Percentiles rank a stretch among this genome's conserved stretches.
phyloP scores from a whole-genome alignment of 2,329 filamentous ascomycete species.

The Scortechinia acanthostroma region DNA sequence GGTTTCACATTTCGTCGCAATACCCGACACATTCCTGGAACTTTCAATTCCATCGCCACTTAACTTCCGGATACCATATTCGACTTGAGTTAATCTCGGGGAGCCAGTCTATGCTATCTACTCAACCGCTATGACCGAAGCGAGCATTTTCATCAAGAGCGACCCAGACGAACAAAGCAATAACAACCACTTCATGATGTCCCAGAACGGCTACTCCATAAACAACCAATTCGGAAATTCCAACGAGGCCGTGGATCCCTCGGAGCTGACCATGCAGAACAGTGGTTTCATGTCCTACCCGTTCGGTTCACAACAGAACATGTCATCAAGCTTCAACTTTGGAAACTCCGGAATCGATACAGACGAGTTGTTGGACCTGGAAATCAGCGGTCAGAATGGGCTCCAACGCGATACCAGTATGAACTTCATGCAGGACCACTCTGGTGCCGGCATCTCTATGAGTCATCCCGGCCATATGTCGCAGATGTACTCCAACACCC shows the following conservation, averaged over 20 bases:
- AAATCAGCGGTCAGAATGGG: constrained; percentile 17
- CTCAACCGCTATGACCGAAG: constrained; percentile 2
- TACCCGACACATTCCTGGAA: too few species aligned
- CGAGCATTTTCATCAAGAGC: background rate
- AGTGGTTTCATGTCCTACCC: constrained; percentile 28
- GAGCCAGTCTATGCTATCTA: too few species aligned
- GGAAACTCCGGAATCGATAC: constrained; percentile 27
- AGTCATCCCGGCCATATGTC: background rate
- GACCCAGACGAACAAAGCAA: background rate
- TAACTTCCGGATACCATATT: too few species aligned
- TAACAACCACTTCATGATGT: background rate
- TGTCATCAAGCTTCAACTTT: constrained; percentile 33
- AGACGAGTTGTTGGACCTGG: constrained; percentile 29
- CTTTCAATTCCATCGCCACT: too few species aligned
- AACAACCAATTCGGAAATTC: constrained; percentile 19
- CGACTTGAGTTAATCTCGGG: too few species aligned
- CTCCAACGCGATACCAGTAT: constrained; percentile 17
- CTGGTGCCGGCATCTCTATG: background rate
- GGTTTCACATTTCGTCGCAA: too few species aligned
- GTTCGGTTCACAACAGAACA: constrained; percentile 31
- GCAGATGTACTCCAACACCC: background rate
- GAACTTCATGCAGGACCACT: constrained; percentile 12
- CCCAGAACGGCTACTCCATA: background rate
- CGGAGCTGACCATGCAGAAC: constrained; percentile 50
- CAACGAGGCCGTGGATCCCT: constrained; percentile 44